Conservation (phyloP, 805 yeast species). For the Candida insectalens region DNA sequence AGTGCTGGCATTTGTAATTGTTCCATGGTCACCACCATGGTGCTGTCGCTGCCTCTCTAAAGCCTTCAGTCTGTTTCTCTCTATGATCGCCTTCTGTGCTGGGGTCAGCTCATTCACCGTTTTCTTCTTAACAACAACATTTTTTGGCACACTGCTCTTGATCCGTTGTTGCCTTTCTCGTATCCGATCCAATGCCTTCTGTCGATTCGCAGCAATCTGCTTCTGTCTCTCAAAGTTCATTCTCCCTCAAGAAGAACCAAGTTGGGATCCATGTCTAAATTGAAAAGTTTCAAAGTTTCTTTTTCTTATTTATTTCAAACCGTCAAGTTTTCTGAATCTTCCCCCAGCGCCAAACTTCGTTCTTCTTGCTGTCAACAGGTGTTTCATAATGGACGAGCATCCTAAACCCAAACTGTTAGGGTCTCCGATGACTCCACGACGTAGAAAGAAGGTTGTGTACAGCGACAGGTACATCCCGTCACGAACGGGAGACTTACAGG, state of each 20-base stretch:
- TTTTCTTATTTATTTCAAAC: neutral
- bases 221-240: conserved; percentile 17
- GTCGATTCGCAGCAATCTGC: conserved; percentile 42
- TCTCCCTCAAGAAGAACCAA: too few species aligned
- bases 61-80: conserved; percentile 45
- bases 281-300: too few species aligned
- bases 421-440: conserved; percentile 38
- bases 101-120: conserved; percentile 22
- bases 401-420: conserved; percentile 12
- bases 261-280: too few species aligned
- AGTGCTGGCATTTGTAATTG: too few species aligned
- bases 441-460: conserved; percentile 40
- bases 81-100: conserved; percentile 41
- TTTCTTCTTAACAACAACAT: neutral
- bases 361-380: too few species aligned
- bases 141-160: neutral
- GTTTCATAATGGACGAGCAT: neutral
- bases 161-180: conserved; percentile 29
- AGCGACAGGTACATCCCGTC: conserved; percentile 86
- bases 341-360: too few species aligned
- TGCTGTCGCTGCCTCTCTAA: conserved; percentile 23
- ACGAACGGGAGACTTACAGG: conserved; percentile 79
- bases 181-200: conserved; percentile 50
- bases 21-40: too few species aligned
- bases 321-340: neutral